These are phyloP conservation scores for Pichia insulana DNA, from an alignment of 805 yeast genomes.

Conservation along the genomic window DNA sequence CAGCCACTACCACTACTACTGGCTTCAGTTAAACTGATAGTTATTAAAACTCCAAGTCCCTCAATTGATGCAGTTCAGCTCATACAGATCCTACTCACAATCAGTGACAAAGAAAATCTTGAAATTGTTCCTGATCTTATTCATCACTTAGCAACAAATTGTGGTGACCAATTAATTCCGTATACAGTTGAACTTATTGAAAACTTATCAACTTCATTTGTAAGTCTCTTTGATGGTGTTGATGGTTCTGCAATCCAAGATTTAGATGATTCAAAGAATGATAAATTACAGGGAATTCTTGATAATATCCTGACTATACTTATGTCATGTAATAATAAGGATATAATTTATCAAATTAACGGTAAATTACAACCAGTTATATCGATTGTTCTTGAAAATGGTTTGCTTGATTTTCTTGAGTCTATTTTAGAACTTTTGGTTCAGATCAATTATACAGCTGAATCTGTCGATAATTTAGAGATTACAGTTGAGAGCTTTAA, in stretches of 20 bases:
- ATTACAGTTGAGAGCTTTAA: conserved; percentile 37
- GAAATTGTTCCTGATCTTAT: conserved; percentile 81
- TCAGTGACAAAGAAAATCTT: conserved; percentile 70
- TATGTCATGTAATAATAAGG: conserved; percentile 68
- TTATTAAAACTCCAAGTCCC: conserved; percentile 3
- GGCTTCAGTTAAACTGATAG: conserved; percentile 7
- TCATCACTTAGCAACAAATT: conserved; percentile 88
- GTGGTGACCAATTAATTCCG: conserved; percentile 80
- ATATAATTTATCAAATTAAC: conserved; percentile 39
- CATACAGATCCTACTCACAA: conserved; percentile 63
- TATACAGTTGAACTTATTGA: conserved; percentile 65
- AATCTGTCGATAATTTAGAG: conserved; percentile 27
- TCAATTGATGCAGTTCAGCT: conserved; percentile 25
- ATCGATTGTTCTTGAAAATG: conserved; percentile 54
- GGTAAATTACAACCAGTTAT: conserved; percentile 63
- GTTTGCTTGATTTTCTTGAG: conserved; percentile 62
- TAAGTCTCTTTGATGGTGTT: conserved; percentile 43
- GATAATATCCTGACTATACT: conserved; percentile 78
- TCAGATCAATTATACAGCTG: conserved; percentile 57
- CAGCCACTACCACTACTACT: conserved; percentile 34
- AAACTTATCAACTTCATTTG: conserved; percentile 64
- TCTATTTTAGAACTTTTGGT: conserved; percentile 68
- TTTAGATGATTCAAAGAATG: conserved; percentile 45
- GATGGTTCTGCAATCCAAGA: conserved; percentile 20
- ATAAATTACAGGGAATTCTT: conserved; percentile 75